Base-by-base conservation (phyloP, 495 filamentous ascomycete species). In the Achaetomiella virescens region DNA sequence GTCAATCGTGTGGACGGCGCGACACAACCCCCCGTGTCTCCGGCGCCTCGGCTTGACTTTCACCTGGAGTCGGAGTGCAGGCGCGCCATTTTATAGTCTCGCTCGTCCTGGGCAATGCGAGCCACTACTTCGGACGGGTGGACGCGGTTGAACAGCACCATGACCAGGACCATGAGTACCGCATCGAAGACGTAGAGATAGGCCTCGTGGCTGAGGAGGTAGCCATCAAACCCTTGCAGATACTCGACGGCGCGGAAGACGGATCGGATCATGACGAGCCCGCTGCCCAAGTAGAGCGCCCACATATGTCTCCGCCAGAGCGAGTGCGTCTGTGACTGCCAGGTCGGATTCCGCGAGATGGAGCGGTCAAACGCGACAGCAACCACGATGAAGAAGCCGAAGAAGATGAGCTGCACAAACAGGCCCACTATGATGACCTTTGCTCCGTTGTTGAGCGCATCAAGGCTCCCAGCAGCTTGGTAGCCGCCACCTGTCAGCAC, bases 131-230 rank as follows among this genome's bases (percentile, higher is more conserved):
- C n/a, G n/a, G n/a, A n/a, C n/a, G n/a, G n/a, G n/a, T n/a, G n/a
- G n/a, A n/a, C n/a, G n/a, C n/a, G n/a, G n/a, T n/a, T n/a, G n/a
- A 59, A 37, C 9, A 37, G 35, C 35, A 37, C 6, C 35, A 2
- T 37, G 35, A 75, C 35, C 3, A 15, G 41, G 41, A 43, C 22
- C 41, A 43, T 43, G 41, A 25, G 41, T 21, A 43, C 41, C 41
- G 41, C 18, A 12, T 43, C 41, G 10, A 43, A 43, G 20, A 43
- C 20, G 21, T 43, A 43, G 41, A 43, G 41, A 14, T 22, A 25
- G 0, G 20, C 7, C 41, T 43, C 41, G 2, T 22, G 18, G 21
- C 41, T 25, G 41, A 43, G 41, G 0, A 43, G 41, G 41, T 43
- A 43, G 20, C 41, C 41, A 12, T 43, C 20, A 10, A 24, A 25